Conservation (phyloP, 116 monocot species). For the Cymodocea nodosa region DNA sequence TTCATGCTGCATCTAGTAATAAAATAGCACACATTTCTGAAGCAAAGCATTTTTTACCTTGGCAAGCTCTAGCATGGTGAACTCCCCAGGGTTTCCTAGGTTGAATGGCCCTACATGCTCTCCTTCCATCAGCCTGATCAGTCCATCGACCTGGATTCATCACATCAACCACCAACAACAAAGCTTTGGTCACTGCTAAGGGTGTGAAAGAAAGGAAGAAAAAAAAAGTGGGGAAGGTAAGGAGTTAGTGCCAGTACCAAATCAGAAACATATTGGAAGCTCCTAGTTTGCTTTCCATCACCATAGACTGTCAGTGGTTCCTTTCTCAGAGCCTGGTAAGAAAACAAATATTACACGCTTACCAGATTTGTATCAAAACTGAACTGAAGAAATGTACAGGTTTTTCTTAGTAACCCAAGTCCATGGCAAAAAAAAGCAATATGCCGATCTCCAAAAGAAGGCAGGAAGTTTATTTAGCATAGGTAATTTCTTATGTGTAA, state of each 20-base stretch:
- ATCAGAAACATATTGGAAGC: slow-evolving; percentile 79
- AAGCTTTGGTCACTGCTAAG: neutral
- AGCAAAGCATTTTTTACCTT: slow-evolving; percentile 13
- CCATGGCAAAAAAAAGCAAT: neutral
- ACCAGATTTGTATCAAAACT: neutral
- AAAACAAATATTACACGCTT: neutral
- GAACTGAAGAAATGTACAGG: too few species aligned
- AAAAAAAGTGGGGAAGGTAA: neutral
- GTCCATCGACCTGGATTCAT: slow-evolving; percentile 45
- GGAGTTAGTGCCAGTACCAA: slow-evolving; percentile 17
- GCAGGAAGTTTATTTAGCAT: neutral
- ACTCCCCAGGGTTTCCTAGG: slow-evolving; percentile 78
- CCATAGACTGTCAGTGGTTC: slow-evolving; percentile 72
- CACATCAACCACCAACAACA: neutral
- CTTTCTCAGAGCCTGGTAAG: slow-evolving; percentile 53
- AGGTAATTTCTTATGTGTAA: neutral
- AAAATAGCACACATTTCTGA: neutral
- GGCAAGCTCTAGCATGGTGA: slow-evolving; percentile 91
- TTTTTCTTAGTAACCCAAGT: too few species aligned
- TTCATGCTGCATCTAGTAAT: neutral
- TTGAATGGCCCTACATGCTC: slow-evolving; percentile 84
- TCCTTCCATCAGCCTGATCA: slow-evolving; percentile 80
- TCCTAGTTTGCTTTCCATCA: slow-evolving; percentile 69
- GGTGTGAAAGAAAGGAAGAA: neutral
- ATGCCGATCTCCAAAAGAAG: neutral